Conservation (phyloP, 202 grass and related monocot genomes). For the Setaria italica region DNA sequence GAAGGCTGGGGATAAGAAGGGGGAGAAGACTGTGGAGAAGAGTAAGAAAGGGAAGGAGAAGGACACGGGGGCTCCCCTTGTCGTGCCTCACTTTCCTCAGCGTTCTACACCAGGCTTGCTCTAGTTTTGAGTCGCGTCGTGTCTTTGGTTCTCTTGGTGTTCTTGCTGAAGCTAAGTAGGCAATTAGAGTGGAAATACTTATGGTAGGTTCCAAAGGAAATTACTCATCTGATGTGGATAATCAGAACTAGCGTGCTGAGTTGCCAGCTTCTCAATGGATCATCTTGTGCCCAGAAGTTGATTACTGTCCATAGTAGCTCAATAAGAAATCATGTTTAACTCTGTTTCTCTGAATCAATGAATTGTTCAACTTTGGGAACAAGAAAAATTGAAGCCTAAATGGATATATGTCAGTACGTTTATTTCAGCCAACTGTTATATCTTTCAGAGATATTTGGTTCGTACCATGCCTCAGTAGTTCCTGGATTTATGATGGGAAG, state of each 20-base stretch:
- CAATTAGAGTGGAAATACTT: neutral
- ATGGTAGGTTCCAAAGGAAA: neutral
- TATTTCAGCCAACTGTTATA: neutral
- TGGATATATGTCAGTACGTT: neutral
- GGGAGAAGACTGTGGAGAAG: neutral
- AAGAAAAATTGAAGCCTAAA: neutral
- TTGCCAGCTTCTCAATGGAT: neutral
- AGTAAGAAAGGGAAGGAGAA: neutral
- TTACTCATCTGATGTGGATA: neutral
- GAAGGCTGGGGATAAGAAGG: neutral
- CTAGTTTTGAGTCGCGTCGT: neutral
- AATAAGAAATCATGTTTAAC: neutral
- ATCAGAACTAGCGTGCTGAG: neutral
- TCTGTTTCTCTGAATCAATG: neutral
- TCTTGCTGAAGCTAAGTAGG: conserved; percentile 11
- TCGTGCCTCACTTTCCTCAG: conserved; percentile 24
- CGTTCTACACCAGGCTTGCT: conserved; percentile 25
- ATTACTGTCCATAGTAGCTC: neutral
- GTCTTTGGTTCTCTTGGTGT: neutral
- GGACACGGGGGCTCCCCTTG: neutral
- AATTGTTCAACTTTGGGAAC: neutral
- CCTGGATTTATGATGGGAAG: conserved; percentile 5
- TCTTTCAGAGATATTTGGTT: neutral
- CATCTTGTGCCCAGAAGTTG: neutral
- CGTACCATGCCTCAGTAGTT: neutral